Conservation (phyloP, 192 early-diverging fungal genomes). For the Umbelopsis sp. region DNA sequence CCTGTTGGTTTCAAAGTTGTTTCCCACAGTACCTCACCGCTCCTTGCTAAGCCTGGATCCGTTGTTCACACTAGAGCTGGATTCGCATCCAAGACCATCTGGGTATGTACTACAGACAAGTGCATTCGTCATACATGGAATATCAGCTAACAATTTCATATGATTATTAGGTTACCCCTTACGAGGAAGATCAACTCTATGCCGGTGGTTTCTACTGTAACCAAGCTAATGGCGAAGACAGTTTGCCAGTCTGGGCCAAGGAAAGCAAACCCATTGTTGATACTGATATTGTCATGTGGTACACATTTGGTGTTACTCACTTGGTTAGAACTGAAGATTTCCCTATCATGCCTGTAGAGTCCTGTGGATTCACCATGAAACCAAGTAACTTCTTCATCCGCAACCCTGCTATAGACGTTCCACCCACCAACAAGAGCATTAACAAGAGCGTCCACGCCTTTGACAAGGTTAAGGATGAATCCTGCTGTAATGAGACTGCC, state of each 20-base stretch:
- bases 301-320: constrained; percentile 45
- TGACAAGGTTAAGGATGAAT: background rate
- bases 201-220: constrained; percentile 47
- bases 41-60: constrained; percentile 37
- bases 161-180: constrained; percentile 27
- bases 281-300: constrained; percentile 38
- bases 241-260: constrained; percentile 32
- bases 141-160: too few species aligned
- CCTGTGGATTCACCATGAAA: constrained; percentile 39
- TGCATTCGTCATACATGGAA: too few species aligned
- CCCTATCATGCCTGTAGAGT: constrained; percentile 42
- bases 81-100: constrained; percentile 40
- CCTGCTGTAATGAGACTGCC: constrained; percentile 3
- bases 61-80: constrained; percentile 39
- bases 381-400: constrained; percentile 41
- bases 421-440: constrained; percentile 30
- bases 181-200: constrained; percentile 40
- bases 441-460: constrained; percentile 36
- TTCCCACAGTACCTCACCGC: constrained; percentile 26
- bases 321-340: constrained; percentile 41
- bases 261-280: constrained; percentile 24
- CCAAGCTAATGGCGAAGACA: constrained; percentile 31
- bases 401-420: constrained; percentile 39
- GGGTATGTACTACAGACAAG: constrained; percentile 3
- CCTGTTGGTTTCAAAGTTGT: constrained; percentile 39